Base-by-base conservation (phyloP, 2,329 filamentous ascomycete species). In the Bipolaris cookei region DNA sequence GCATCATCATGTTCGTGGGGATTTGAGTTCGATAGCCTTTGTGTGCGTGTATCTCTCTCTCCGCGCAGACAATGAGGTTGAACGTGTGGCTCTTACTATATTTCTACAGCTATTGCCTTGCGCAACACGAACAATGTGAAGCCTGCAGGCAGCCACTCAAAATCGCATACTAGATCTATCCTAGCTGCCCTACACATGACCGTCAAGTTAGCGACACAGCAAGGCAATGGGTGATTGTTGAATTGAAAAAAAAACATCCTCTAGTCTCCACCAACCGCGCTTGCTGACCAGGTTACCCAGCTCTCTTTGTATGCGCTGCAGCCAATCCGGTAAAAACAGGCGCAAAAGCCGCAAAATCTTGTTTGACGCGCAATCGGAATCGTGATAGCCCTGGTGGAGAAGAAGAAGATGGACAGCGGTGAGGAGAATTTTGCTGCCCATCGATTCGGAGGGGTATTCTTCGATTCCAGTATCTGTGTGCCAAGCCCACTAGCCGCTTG, bases 51-150 rank as follows among this genome's bases (percentile, higher is more conserved):
- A 11, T 30, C 25, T 28, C 28, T 30, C 28, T 30, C 28, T 45
- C 28, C 20, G 18, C 43, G 43, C 43, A 38, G 21, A 18, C 47
- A 42, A 41, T 11, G 16, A 52, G 45, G 18, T 42, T 39, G 39
- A 61, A 56, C 56, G 62, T 63, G 56, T 69, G 60, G 64, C 51
- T 68, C 66, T 67, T 70, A 30, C 28, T 13, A 64, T 60, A 65
- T 69, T 70, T 65, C 64, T 68, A 67, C 49, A 58, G 65, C 65
- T 72, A 69, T 53, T 52, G 57, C 59, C 59, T 61, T 62, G 69
- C 64, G 67, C 64, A 59, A 54, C 30, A 58, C 53, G 30, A 45
- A 57, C 48, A 48, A 38, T 58, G 58, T 52, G 59, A 55, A 55
- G 52, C 55, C 58, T 53, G 62, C 59, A 28, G 20, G 30, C 30